A percentile compares a stretch with the other conserved stretches of the same genome.
These are phyloP conservation scores for Beauveria brongniartii DNA, from an alignment of 2,329 filamentous ascomycete species.

Conservation along the genomic window DNA sequence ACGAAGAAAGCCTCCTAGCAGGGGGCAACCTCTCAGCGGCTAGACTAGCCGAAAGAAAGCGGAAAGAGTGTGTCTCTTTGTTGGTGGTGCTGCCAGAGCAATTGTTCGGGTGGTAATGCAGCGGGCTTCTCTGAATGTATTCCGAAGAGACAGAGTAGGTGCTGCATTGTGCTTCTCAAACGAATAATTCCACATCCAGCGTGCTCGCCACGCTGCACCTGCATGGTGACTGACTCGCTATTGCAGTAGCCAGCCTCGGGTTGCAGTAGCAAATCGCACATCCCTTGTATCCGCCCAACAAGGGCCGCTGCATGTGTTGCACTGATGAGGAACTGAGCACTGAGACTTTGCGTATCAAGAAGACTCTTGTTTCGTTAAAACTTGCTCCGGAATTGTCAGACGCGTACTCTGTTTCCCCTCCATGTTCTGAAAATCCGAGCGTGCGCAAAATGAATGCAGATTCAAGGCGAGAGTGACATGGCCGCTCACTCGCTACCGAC, in stretches of 20 bases:
- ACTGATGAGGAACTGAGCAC: not conserved
- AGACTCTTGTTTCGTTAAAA: not conserved
- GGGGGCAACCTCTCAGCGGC: not conserved
- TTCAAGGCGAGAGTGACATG: not conserved
- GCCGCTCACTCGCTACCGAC: not conserved
- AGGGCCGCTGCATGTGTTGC: not conserved
- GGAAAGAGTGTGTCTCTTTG: no score
- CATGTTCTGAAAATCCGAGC: no score
- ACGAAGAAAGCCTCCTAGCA: not conserved
- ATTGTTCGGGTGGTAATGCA: no score
- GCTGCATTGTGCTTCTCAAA: not conserved
- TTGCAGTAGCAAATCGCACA: not conserved
- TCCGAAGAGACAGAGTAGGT: no score
- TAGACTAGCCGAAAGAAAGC: no score
- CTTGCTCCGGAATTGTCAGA: no score
- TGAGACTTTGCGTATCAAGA: not conserved
- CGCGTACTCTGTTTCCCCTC: no score
- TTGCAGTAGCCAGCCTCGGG: not conserved
- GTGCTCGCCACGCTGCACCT: not conserved
- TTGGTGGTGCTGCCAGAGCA: no score
- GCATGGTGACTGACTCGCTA: slow-evolving; percentile 5
- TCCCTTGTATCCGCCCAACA: not conserved
- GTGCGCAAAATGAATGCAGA: not conserved
- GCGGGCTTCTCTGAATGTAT: no score
- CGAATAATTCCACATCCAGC: not conserved